Evolutionary conservation across 371 early-diverging fungal species (phyloP).

Genomic region (Mucor piriformis): DNA sequence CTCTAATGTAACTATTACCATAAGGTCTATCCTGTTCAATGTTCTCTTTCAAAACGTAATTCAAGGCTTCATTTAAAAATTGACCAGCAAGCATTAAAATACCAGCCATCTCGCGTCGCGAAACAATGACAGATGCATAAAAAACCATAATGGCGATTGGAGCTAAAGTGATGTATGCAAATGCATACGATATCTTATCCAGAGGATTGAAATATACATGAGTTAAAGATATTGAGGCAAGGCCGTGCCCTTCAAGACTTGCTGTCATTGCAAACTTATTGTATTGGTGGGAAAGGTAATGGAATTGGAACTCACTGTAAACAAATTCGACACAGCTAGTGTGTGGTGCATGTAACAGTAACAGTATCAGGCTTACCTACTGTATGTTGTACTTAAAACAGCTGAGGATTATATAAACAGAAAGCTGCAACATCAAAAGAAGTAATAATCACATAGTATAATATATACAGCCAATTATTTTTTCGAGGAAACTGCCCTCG

Average conservation of each 20-base stretch:
- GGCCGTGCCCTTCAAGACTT: constrained; percentile 11
- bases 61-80: constrained; percentile 77
- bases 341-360: too few relatives aligned
- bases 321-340: too few relatives aligned
- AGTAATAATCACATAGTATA: too few relatives aligned
- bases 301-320: too few relatives aligned
- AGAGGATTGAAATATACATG: constrained; percentile 70
- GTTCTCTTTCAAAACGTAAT: constrained; percentile 69
- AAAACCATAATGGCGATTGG: constrained; percentile 83
- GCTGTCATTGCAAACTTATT: constrained; percentile 4
- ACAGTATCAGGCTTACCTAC: too few relatives aligned
- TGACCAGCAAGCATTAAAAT: constrained; percentile 80
- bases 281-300: too few relatives aligned
- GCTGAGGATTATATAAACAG: too few relatives aligned
- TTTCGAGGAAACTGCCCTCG: too few relatives aligned
- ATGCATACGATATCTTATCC: constrained; percentile 54
- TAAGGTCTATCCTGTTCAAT: constrained; percentile 78
- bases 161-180: constrained; percentile 75
- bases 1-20: too few relatives aligned
- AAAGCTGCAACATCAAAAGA: too few relatives aligned
- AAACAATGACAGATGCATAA: constrained; percentile 74
- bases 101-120: constrained; percentile 78
- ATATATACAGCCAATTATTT: too few relatives aligned
- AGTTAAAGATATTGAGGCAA: constrained; percentile 71
- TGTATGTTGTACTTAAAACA: too few relatives aligned